A percentile compares a stretch with the other conserved stretches of the same genome.
Evolutionary conservation across 31 red algal species (phyloP).

Genomic region (Porphyra umbilicalis): DNA sequence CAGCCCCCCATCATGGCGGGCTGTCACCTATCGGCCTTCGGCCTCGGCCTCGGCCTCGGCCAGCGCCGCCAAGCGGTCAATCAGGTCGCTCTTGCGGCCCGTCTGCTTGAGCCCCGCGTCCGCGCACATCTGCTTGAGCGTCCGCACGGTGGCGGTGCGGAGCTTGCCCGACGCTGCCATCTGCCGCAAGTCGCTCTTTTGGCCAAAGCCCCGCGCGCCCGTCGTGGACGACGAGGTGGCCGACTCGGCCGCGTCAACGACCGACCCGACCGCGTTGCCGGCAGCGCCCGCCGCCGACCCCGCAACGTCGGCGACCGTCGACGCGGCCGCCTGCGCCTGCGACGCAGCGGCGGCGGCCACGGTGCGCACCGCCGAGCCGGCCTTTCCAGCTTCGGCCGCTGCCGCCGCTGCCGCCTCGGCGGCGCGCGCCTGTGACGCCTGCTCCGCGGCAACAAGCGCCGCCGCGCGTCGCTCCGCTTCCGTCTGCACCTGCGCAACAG

Average conservation of each 20-base stretch:
- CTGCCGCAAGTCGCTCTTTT: not conserved
- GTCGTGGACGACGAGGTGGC: not conserved
- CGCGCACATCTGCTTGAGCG: not conserved
- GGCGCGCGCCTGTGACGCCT: too few species aligned
- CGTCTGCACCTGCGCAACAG: too few species aligned
- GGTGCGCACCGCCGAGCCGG: not conserved
- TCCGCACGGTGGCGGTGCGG: not conserved
- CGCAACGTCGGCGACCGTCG: not conserved
- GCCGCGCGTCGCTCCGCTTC: too few species aligned
- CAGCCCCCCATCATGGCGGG: too few species aligned
- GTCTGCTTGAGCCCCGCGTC: not conserved
- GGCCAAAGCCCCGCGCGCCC: not conserved
- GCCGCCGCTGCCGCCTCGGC: too few species aligned
- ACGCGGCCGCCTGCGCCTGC: not conserved
- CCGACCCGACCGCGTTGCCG: not conserved
- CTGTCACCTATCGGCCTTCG: too few species aligned
- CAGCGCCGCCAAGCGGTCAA: not conserved
- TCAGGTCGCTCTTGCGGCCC: not conserved
- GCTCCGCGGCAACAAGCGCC: too few species aligned
- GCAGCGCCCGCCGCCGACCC: not conserved
- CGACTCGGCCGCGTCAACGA: not conserved
- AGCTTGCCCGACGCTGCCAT: not conserved
- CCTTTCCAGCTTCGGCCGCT: not conserved
- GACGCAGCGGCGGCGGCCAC: not conserved
- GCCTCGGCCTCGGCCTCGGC: too few species aligned